Evolutionary conservation across 2,329 filamentous ascomycete species (phyloP), one percentile per base, ranked within the genome.

Genomic region (Geosmithia putterillii): DNA sequence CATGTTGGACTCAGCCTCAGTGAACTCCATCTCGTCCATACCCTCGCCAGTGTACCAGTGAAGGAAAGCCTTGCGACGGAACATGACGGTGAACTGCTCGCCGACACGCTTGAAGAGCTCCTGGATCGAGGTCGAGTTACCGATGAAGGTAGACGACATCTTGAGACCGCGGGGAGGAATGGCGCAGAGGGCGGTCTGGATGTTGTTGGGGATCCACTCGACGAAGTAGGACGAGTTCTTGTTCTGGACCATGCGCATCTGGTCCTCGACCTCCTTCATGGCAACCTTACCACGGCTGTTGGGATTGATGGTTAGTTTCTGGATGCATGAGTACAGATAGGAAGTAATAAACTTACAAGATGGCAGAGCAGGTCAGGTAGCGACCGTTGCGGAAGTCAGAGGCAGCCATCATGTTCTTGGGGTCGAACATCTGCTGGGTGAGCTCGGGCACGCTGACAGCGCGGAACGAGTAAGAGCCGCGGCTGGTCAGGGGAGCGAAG

Each of bases 1-100:
- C 92, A 98, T 96, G 79, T 98, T 98, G 73, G 86, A 94, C 83
- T 98, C 92, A 58, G 92, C 92, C 80, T 98, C 92, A 64, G 92
- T 98, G 78, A 98, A 98, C 76, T 98, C 92, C 92, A 98, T 96
- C 83, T 98, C 92, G 73, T 98, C 92, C 92, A 98, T 98, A 74
- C 92, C 92, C 80, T 98, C 92, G 64, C 89, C 89, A 81, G 92
- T 98, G 76, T 98, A 98, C 92, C 92, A 98, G 78, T 96, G 92
- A 81, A 98, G 86, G 88, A 98, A 98, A 82, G 92, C 92, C 86
- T 96, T 98, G 74, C 92, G 88, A 74, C 92, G 81, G 84, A 98
- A 98, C 92, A 98, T 98, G 66, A 89, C 92, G 73, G 84, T 89
- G 81, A 98, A 98, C 75, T 98, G 92, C 71, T 98, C 92, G 64